Evolutionary conservation across 805 yeast species (phyloP).

Genomic region (Saccharomycopsis javanensis): DNA sequence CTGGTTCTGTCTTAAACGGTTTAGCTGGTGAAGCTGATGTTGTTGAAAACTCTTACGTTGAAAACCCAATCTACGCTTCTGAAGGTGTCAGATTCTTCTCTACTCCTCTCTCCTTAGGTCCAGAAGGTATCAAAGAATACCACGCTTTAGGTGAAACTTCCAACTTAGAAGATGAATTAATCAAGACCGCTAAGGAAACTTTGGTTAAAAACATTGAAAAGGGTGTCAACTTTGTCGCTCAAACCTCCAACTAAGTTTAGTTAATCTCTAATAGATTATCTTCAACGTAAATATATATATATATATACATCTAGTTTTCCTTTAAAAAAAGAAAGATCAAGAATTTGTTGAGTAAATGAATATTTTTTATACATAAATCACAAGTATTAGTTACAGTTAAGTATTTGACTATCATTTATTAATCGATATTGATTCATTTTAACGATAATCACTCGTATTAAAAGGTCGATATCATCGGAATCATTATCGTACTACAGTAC

Average conservation of each 20-base stretch:
- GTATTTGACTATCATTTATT: too few species aligned
- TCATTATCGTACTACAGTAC: too few species aligned
- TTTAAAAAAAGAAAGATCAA: not conserved
- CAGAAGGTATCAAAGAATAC: constrained; percentile 75
- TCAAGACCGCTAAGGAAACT: constrained; percentile 78
- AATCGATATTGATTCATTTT: too few species aligned
- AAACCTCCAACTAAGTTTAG: constrained; percentile 17
- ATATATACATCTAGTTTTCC: not conserved
- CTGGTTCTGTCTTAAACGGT: constrained; percentile 53
- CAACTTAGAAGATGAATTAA: constrained; percentile 74
- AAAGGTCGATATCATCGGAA: too few species aligned
- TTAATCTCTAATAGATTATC: not conserved
- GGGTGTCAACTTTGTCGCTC: constrained; percentile 77
- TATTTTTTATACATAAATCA: not conserved
- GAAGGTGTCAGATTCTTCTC: constrained; percentile 98
- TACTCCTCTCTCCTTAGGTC: constrained; percentile 87
- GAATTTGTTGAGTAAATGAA: not conserved
- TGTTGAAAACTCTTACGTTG: constrained; percentile 63
- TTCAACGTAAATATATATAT: not conserved
- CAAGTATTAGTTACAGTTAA: too few species aligned
- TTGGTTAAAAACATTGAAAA: constrained; percentile 83
- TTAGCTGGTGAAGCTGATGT: constrained; percentile 42
- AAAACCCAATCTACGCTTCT: constrained; percentile 67
- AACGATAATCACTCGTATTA: too few species aligned
- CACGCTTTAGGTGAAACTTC: constrained; percentile 69